Evolutionary conservation across 2,329 filamentous ascomycete species (phyloP).

Genomic region (Knufia fluminis): DNA sequence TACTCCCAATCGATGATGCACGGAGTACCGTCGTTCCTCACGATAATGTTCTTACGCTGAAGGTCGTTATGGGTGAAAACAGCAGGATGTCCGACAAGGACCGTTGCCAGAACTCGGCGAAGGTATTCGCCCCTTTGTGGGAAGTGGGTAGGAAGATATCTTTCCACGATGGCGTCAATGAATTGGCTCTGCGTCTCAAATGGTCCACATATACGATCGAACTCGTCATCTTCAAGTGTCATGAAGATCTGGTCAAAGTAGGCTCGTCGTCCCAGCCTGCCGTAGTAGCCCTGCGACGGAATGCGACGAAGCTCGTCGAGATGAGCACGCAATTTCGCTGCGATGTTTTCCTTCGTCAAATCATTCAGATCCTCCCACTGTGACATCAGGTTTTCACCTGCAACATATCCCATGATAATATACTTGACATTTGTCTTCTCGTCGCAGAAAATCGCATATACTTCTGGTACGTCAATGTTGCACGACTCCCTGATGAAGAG

Average conservation of each 20-base stretch:
- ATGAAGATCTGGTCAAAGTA: slow-evolving; percentile 5
- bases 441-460: slow-evolving; percentile 8
- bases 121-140: slow-evolving; percentile 3
- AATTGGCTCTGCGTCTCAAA: slow-evolving; percentile 7
- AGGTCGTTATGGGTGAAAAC: slow-evolving; percentile 22
- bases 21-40: slow-evolving; percentile 8
- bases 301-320: slow-evolving; percentile 4
- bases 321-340: slow-evolving; percentile 4
- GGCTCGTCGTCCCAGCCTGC: slow-evolving; percentile 2
- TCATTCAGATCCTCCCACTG: slow-evolving; percentile 5
- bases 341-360: background rate
- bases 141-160: background rate
- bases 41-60: slow-evolving; percentile 20
- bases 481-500: slow-evolving; percentile 5
- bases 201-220: slow-evolving; percentile 4
- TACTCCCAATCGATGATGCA: slow-evolving; percentile 26
- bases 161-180: slow-evolving; percentile 4
- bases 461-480: slow-evolving; percentile 1
- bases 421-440: slow-evolving; percentile 4
- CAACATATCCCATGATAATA: slow-evolving; percentile 8
- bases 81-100: slow-evolving; percentile 7
- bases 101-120: slow-evolving; percentile 4
- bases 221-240: background rate
- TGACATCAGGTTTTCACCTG: slow-evolving; percentile 6
- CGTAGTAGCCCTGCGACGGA: slow-evolving; percentile 7